A percentile compares a stretch with the other conserved stretches of the same genome.
These are phyloP conservation scores for Camelina neglecta DNA, from an alignment of 345 rosid species.

Conservation along the genomic window DNA sequence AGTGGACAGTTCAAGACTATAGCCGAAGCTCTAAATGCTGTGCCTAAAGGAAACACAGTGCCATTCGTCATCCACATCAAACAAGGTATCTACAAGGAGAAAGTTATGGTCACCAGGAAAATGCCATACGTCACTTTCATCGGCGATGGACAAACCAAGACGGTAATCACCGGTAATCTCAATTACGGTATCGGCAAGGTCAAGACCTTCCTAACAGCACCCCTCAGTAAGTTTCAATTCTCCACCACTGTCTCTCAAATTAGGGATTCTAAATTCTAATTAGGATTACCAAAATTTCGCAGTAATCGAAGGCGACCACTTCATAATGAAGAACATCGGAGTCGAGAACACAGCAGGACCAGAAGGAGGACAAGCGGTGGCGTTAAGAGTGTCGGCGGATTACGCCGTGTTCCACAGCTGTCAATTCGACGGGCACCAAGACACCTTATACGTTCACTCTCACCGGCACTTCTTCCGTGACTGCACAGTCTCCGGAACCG, in stretches of 20 bases:
- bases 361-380: slow-evolving; percentile 70
- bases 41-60: slow-evolving; percentile 47
- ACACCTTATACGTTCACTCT: slow-evolving; percentile 70
- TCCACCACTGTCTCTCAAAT: background rate
- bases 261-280: background rate
- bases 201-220: slow-evolving; percentile 58
- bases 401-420: slow-evolving; percentile 59
- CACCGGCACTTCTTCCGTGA: slow-evolving; percentile 77
- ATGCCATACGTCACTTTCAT: slow-evolving; percentile 55
- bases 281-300: slow-evolving; percentile 24
- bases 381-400: slow-evolving; percentile 62
- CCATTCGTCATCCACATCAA: slow-evolving; percentile 69
- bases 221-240: slow-evolving; percentile 54
- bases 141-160: slow-evolving; percentile 77
- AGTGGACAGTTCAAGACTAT: slow-evolving; percentile 72
- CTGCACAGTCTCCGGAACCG: slow-evolving; percentile 73
- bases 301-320: slow-evolving; percentile 55
- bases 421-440: slow-evolving; percentile 67
- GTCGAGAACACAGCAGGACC: slow-evolving; percentile 76
- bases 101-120: slow-evolving; percentile 44
- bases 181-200: slow-evolving; percentile 53
- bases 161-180: slow-evolving; percentile 61
- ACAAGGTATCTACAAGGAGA: slow-evolving; percentile 71
- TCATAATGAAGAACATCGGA: slow-evolving; percentile 74
- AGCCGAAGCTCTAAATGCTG: slow-evolving; percentile 51